Evolutionary conservation across 2,329 filamentous ascomycete species (phyloP).

Genomic region (Cordyceps militaris): DNA sequence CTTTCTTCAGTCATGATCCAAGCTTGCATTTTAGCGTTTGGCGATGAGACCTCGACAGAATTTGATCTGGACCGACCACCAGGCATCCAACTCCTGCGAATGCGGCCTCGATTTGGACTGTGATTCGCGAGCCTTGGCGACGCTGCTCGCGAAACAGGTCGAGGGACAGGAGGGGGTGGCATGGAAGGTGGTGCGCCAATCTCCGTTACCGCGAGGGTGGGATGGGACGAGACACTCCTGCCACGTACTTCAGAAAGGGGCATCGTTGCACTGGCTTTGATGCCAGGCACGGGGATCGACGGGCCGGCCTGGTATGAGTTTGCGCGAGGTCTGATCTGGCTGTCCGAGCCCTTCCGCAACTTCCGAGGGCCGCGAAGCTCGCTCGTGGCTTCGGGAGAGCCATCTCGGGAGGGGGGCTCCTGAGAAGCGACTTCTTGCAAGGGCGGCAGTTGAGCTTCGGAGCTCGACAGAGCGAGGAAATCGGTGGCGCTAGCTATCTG

Average conservation of each 20-base stretch:
- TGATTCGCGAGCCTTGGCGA: constrained; percentile 30
- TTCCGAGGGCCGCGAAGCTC: constrained; percentile 21
- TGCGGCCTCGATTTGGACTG: constrained; percentile 38
- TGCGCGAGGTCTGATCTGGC: constrained; percentile 24
- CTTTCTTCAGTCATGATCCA: constrained; percentile 51
- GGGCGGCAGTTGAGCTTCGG: not conserved
- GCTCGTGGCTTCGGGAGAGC: constrained; percentile 7
- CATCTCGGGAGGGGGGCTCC: constrained; percentile 4
- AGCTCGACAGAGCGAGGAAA: not conserved
- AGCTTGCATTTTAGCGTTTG: constrained; percentile 27
- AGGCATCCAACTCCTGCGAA: constrained; percentile 49
- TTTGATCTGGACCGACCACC: constrained; percentile 45
- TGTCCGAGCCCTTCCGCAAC: constrained; percentile 26
- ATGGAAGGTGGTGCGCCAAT: constrained; percentile 1
- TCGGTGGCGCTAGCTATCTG: constrained; percentile 1
- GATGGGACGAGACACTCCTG: constrained; percentile 42
- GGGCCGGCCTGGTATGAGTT: constrained; percentile 25
- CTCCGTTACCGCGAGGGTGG: constrained; percentile 22
- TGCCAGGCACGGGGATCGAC: constrained; percentile 18
- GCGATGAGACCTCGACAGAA: constrained; percentile 30
- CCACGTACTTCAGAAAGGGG: constrained; percentile 32
- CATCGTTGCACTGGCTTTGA: constrained; percentile 24
- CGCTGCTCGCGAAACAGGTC: not conserved
- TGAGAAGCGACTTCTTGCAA: constrained; percentile 16
- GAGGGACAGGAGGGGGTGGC: constrained; percentile 6